A percentile compares a stretch with the other conserved stretches of the same genome.
Conservation (phyloP, 1,139 yeast species). For the Pichia cactophila region DNA sequence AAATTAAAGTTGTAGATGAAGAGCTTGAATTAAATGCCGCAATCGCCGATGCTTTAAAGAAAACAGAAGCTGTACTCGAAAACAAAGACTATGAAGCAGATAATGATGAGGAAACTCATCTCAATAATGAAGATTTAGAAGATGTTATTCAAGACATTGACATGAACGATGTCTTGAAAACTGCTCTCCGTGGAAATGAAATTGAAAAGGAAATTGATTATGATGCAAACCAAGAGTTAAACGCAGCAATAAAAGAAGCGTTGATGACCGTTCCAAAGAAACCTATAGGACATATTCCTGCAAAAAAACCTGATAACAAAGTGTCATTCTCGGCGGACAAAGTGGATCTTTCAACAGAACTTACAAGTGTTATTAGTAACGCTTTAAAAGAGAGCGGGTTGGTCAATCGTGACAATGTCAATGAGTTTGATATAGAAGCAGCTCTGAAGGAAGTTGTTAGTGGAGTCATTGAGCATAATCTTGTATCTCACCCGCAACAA, state of each 20-base stretch:
- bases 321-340: neutral
- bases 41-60: slow-evolving; percentile 15
- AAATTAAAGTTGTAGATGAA: slow-evolving; percentile 3
- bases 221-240: slow-evolving; percentile 16
- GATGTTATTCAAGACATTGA: slow-evolving; percentile 16
- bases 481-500: slow-evolving; percentile 7
- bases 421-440: slow-evolving; percentile 23
- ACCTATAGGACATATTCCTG: neutral
- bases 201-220: neutral
- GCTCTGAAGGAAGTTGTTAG: slow-evolving; percentile 35
- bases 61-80: slow-evolving; percentile 4
- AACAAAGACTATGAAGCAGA: neutral
- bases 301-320: neutral
- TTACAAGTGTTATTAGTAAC: slow-evolving; percentile 17
- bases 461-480: slow-evolving; percentile 31
- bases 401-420: neutral
- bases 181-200: slow-evolving; percentile 11
- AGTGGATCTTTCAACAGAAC: slow-evolving; percentile 10
- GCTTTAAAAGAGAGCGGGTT: slow-evolving; percentile 14
- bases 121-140: slow-evolving; percentile 2
- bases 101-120: slow-evolving; percentile 8
- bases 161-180: slow-evolving; percentile 16
- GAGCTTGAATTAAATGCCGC: slow-evolving; percentile 15
- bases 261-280: slow-evolving; percentile 7
- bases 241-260: slow-evolving; percentile 22